Percentiles rank a stretch among this genome's conserved stretches.
phyloP scores from a whole-genome alignment of 1,284 basidiomycete genomes.

The Cutaneotrichosporon mucoides region DNA sequence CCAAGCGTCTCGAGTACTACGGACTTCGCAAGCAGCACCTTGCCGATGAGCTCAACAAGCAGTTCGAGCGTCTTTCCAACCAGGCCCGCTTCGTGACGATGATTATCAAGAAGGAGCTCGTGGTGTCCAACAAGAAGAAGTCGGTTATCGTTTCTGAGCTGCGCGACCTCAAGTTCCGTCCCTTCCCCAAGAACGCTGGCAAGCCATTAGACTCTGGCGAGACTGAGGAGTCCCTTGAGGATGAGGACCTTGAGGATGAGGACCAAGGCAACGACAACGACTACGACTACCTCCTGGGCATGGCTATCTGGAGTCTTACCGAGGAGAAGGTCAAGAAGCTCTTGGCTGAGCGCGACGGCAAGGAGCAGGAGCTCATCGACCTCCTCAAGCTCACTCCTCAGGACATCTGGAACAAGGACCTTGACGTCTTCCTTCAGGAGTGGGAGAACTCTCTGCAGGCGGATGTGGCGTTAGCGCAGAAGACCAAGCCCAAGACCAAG shows the following conservation, averaged over 20 bases:
- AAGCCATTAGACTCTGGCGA: slow-evolving; percentile 67
- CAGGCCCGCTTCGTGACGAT: slow-evolving; percentile 96
- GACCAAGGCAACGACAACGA: slow-evolving; percentile 57
- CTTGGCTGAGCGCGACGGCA: slow-evolving; percentile 70
- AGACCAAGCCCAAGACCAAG: slow-evolving; percentile 62
- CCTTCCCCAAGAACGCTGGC: slow-evolving; percentile 68
- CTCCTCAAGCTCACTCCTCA: slow-evolving; percentile 76
- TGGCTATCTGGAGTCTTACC: slow-evolving; percentile 94
- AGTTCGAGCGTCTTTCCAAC: slow-evolving; percentile 83
- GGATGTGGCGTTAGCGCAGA: slow-evolving; percentile 53
- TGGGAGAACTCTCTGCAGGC: slow-evolving; percentile 73
- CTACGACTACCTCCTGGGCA: slow-evolving; percentile 90
- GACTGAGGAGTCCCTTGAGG: slow-evolving; percentile 60
- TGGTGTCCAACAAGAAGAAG: slow-evolving; percentile 90
- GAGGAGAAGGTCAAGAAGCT: slow-evolving; percentile 91
- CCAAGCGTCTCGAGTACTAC: slow-evolving; percentile 81
- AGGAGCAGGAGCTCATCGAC: slow-evolving; percentile 75
- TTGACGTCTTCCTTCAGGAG: slow-evolving; percentile 74
- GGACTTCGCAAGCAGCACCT: slow-evolving; percentile 93
- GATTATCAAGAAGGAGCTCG: slow-evolving; percentile 85
- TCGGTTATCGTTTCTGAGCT: slow-evolving; percentile 79
- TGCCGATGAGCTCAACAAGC: slow-evolving; percentile 75
- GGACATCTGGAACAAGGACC: slow-evolving; percentile 85
- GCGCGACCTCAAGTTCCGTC: slow-evolving; percentile 75
- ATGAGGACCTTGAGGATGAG: slow-evolving; percentile 52